These are phyloP conservation scores for Oryza coarctata DNA, from an alignment of 176 grass and related monocot genomes.

Conservation along the genomic window DNA sequence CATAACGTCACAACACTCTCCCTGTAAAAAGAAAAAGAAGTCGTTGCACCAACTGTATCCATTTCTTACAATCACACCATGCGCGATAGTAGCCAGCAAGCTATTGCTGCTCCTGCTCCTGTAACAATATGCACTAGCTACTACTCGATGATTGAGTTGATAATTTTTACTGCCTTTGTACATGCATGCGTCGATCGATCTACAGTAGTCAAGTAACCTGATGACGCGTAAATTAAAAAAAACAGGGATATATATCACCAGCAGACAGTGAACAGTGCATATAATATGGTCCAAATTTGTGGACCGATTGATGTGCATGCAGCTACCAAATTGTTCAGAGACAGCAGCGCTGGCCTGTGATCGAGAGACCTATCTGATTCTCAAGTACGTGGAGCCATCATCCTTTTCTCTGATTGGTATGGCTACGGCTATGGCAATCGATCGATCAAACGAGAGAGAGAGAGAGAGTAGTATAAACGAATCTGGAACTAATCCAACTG, in stretches of 20 bases:
- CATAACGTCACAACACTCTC: neutral
- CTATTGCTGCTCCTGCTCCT: neutral
- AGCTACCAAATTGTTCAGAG: conserved; percentile 19
- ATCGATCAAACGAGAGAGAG: neutral
- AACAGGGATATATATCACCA: conserved; percentile 15
- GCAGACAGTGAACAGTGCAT: conserved; percentile 23
- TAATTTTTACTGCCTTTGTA: neutral
- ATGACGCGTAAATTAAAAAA: neutral
- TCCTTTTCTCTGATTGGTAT: conserved; percentile 52
- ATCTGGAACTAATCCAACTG: conserved; percentile 79
- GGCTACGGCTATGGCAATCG: neutral
- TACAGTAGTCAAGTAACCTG: conserved; percentile 18
- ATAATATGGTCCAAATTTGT: conserved; percentile 42
- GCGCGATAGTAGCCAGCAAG: neutral
- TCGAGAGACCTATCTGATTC: neutral
- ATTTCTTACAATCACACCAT: conserved; percentile 20
- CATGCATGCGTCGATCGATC: neutral
- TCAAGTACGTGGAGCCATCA: conserved; percentile 35
- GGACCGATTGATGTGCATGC: conserved; percentile 22
- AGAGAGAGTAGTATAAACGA: conserved; percentile 42
- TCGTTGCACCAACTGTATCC: neutral
- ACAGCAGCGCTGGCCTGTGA: conserved; percentile 9
- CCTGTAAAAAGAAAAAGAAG: neutral
- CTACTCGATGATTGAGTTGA: neutral
- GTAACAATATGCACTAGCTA: neutral